Percentiles rank a stretch among this genome's conserved stretches.
Conservation (phyloP, 1,284 basidiomycete genomes). For the Coriolopsis trogii region DNA sequence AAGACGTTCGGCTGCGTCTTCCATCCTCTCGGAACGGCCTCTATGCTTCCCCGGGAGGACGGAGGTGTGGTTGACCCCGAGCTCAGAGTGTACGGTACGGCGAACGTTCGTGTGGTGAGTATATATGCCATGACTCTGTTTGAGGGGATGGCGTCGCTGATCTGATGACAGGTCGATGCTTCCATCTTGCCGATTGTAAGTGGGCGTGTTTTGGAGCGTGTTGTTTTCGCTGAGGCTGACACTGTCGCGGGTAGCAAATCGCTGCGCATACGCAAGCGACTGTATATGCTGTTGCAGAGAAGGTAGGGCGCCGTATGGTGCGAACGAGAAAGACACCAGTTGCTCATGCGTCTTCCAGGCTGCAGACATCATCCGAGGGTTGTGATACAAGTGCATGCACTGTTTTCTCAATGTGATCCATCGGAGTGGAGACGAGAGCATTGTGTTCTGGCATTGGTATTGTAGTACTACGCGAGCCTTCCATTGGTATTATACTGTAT, state of each 20-base stretch:
- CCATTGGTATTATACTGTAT: too few relatives aligned
- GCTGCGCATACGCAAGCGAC: constrained; percentile 9
- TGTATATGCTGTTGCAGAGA: constrained; percentile 11
- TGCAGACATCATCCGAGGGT: constrained; percentile 3
- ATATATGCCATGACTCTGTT: not conserved
- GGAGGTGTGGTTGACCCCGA: constrained; percentile 30
- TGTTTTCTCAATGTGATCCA: too few relatives aligned
- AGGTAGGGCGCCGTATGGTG: not conserved
- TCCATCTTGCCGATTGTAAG: constrained; percentile 14
- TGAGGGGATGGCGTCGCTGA: constrained; percentile 27
- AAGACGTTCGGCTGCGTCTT: constrained; percentile 10
- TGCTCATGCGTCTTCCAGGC: not conserved
- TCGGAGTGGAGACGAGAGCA: too few relatives aligned
- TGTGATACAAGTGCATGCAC: not conserved
- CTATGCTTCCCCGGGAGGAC: constrained; percentile 47
- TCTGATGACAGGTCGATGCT: constrained; percentile 8
- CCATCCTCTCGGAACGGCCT: constrained; percentile 18
- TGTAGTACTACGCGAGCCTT: too few relatives aligned
- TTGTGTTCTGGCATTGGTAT: too few relatives aligned
- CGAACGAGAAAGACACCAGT: not conserved
- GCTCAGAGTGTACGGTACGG: constrained; percentile 47
- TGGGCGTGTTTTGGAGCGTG: not conserved
- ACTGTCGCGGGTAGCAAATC: not conserved
- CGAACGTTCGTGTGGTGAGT: constrained; percentile 16
- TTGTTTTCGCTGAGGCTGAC: not conserved